Base-by-base conservation (phyloP, 225 moss, liverwort and hornwort genomes). In the Climacium dendroides region DNA sequence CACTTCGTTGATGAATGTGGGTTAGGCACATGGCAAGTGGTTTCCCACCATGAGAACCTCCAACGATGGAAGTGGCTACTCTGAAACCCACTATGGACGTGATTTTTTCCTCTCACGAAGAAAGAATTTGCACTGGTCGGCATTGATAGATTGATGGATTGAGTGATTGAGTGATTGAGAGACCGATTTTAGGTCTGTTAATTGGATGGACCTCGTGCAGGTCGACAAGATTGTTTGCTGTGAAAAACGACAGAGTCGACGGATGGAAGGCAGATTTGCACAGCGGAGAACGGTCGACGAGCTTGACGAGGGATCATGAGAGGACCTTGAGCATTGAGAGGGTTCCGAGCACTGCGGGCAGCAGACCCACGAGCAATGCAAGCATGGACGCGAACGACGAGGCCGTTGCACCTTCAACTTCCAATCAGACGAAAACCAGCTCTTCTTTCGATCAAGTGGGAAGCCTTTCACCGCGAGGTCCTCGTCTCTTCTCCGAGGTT, bases 401-500 rank as follows among this genome's bases (percentile, higher is more conserved):
- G 34, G 57, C 60, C 13, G 81, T 76, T 22, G 71, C 45, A 19
- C 54, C 65, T 4, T 72, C 82, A 30, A 83, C 67, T 60, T 89
- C 82, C 22, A 85, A 83, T 65, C 89, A 74, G 34, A 63, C 64
- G 29, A 82, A 53, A 64, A 50, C 4, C 19, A 30, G 55, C 25
- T 67, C 72, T 85, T 78, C 71, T 13, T 85, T 83, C 64, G 88
- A 91, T 50, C 85, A 73, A 81, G 43, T 50, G n/a, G 91, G 90
- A 74, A 76, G 58, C 17, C 89, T 83, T 37, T 90, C 91, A 59
- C 87, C 90, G 72, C 89, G 92, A 7, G 96, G 96, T 26, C 94
- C 96, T 43, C 91, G 94, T 13, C 91, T 98, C 28, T 98, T 98
- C 88, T 94, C 98, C 14, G 96, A 96, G 64, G 92, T 98, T 50